Base-by-base conservation (phyloP, 2,329 filamentous ascomycete species). In the Sclerotinia nivalis region DNA sequence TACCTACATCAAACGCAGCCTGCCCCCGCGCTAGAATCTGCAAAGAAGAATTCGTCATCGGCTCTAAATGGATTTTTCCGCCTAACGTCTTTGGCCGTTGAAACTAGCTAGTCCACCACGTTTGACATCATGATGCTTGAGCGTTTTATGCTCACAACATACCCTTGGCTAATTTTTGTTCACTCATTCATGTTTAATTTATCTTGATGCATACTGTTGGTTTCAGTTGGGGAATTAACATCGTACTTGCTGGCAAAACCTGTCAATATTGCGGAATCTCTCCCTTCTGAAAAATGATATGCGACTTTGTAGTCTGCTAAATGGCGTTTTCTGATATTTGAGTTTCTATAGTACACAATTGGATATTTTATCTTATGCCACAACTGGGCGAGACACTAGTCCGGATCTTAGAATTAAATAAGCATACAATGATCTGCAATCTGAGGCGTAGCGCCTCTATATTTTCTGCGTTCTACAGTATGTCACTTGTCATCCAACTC, bases 101-200 rank as follows among this genome's bases (percentile, higher is more conserved):
- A 67, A 67, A 67, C 65, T 40, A 49, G 28, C 65, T 50, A 60
- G 37, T 28, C 40, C 40, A 37, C 22, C 40, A 60, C 43, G 54
- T 49, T 67, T 49, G 43, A 34, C 25, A 28, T 60, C 9, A 37
- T 28, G 34, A 50, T 54, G 65, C 25, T 49, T 37, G 65, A 67
- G 52, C 65, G 28, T 40, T 67, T 67, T 28, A 60, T 67, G 28
- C 49, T 47, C 10, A 37, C 54, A 18, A 34, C 28, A 60, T 49
- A 22, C 22, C 28, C 54, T 25, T 59, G n/a, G 22, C 20, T 49
- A 22, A 28, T 12, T 37, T 10, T 34, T 25, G 7, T 40, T 13
- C 9, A 20, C 13, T 37, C 43, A 13, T 13, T 37, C 49, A 10
- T 58, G 12, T 60, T 50, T 60, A 20, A 60, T 25, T 45, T 49